Evolutionary conservation across 1,284 basidiomycete genomes (phyloP).

Genomic region (Mycosarcoma maydis): DNA sequence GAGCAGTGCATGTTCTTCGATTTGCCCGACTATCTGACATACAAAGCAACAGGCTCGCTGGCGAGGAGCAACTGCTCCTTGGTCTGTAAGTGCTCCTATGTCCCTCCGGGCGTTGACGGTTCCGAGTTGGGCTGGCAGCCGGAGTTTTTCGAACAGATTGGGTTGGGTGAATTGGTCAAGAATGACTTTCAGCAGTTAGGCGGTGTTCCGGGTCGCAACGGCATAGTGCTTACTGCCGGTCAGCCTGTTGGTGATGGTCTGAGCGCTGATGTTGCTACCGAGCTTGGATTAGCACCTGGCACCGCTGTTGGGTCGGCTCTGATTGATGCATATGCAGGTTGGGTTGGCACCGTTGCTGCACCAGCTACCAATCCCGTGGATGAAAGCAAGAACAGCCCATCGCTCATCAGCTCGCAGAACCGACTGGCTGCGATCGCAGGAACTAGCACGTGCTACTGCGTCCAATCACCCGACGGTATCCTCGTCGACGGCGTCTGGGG

Average conservation of each 20-base stretch:
- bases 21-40: slow-evolving; percentile 94
- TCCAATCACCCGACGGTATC: slow-evolving; percentile 74
- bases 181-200: slow-evolving; percentile 81
- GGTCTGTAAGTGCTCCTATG: slow-evolving; percentile 95
- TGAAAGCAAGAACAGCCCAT: slow-evolving; percentile 68
- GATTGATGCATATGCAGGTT: slow-evolving; percentile 99
- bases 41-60: slow-evolving; percentile 81
- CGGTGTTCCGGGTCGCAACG: slow-evolving; percentile 73
- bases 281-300: slow-evolving; percentile 86
- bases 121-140: slow-evolving; percentile 63
- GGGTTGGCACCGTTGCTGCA: slow-evolving; percentile 95
- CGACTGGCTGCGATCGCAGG: slow-evolving; percentile 92
- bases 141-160: slow-evolving; percentile 61
- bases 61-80: slow-evolving; percentile 91
- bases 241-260: slow-evolving; percentile 88
- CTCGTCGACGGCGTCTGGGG: slow-evolving; percentile 96
- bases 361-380: slow-evolving; percentile 70
- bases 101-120: slow-evolving; percentile 73
- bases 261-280: slow-evolving; percentile 79
- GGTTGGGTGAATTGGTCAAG: slow-evolving; percentile 69
- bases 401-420: slow-evolving; percentile 68
- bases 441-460: slow-evolving; percentile 93
- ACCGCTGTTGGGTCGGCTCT: slow-evolving; percentile 92
- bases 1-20: slow-evolving; percentile 91
- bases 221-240: slow-evolving; percentile 84